phyloP scores from a whole-genome alignment of 2,329 filamentous ascomycete genomes.

The Chrysosphaeria jannelii region DNA sequence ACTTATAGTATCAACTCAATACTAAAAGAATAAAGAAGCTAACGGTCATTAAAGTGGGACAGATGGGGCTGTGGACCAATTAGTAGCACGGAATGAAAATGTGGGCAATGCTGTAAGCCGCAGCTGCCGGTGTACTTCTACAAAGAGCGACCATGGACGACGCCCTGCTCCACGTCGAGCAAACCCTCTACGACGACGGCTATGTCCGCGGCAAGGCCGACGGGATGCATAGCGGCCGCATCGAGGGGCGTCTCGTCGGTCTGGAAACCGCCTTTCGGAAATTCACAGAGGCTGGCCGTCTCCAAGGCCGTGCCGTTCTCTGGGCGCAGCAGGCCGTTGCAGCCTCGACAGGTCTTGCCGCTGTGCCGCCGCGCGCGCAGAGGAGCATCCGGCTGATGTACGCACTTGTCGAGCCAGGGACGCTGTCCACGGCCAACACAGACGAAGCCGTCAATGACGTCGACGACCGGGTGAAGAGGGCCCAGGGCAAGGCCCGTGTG shows the following conservation, averaged over 20 bases:
- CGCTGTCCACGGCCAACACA: conserved; percentile 49
- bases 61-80: no score
- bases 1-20: no score
- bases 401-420: conserved; percentile 49
- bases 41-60: no score
- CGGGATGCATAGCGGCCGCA: conserved; percentile 45
- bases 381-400: conserved; percentile 53
- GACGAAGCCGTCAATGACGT: conserved; percentile 79
- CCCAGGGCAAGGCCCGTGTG: conserved; percentile 57
- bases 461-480: conserved; percentile 64
- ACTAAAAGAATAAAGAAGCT: no score
- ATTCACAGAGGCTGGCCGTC: conserved; percentile 47
- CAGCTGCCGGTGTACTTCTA: no score
- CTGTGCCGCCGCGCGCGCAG: conserved; percentile 10
- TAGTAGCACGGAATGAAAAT: no score
- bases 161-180: conserved; percentile 28
- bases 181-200: conserved; percentile 54
- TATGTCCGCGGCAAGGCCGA: conserved; percentile 46
- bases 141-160: neutral
- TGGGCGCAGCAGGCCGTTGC: conserved; percentile 50
- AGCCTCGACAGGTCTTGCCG: neutral
- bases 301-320: conserved; percentile 53
- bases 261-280: conserved; percentile 86
- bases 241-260: conserved; percentile 74
- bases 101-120: no score